phyloP scores from a whole-genome alignment of 352 stramenopile genomes.

The Albugo candida region DNA sequence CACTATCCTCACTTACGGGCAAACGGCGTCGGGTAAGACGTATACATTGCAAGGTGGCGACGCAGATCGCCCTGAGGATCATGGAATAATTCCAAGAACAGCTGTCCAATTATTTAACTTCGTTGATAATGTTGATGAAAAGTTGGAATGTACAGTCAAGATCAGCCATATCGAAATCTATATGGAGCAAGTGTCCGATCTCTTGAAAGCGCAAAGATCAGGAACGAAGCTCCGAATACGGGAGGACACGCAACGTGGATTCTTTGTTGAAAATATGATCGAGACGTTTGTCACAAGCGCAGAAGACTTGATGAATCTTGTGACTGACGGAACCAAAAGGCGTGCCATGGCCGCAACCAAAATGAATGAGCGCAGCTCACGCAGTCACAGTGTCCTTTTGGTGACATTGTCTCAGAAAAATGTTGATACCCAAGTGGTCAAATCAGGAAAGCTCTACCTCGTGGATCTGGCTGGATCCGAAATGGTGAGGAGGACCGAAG shows the following conservation, averaged over 20 bases:
- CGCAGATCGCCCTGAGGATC: conserved; percentile 58
- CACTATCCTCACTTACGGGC: conserved; percentile 87
- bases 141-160: conserved; percentile 85
- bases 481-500: conserved; percentile 5
- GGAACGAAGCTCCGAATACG: conserved; percentile 39
- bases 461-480: conserved; percentile 13
- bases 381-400: conserved; percentile 30
- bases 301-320: conserved; percentile 28
- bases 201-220: conserved; percentile 43
- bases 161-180: conserved; percentile 99
- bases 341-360: conserved; percentile 18
- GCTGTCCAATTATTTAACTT: conserved; percentile 20
- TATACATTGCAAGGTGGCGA: conserved; percentile 77
- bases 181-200: conserved; percentile 95
- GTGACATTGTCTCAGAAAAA: conserved; percentile 16
- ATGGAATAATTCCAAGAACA: conserved; percentile 2
- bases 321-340: conserved; percentile 23
- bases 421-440: conserved; percentile 11
- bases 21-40: conserved; percentile 80
- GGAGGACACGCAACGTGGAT: conserved; percentile 33
- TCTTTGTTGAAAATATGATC: conserved; percentile 38
- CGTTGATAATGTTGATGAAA: conserved; percentile 42
- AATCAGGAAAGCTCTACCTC: conserved; percentile 9
- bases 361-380: conserved; percentile 39
- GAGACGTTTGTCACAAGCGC: conserved; percentile 34